These are phyloP conservation scores for Luffa aegyptiaca DNA, from an alignment of 306 rosid genomes.

Conservation along the genomic window DNA sequence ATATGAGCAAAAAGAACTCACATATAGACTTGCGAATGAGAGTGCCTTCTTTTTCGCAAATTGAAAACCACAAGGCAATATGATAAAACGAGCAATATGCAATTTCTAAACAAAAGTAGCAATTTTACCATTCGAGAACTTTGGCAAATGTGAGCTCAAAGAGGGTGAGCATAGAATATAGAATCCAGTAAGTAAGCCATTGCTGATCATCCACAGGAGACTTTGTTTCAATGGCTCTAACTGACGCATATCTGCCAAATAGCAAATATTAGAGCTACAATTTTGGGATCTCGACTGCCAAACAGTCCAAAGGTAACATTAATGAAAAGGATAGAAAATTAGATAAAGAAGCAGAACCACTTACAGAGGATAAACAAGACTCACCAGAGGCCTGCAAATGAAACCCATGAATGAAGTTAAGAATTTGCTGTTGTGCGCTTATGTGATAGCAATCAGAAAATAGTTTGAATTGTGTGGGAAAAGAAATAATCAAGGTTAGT, in stretches of 20 bases:
- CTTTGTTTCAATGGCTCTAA: conserved; percentile 86
- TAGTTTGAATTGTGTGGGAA: neutral
- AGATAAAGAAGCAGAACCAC: conserved; percentile 18
- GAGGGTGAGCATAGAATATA: conserved; percentile 84
- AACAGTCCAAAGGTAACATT: neutral
- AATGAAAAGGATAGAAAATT: neutral
- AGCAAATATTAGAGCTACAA: conserved; percentile 14
- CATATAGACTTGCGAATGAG: no score
- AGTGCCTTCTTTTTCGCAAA: neutral
- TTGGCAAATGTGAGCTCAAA: conserved; percentile 85
- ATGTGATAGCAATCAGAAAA: neutral
- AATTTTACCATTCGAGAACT: conserved; percentile 66
- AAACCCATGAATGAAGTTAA: conserved; percentile 18
- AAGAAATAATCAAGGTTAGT: neutral
- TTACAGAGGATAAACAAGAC: conserved; percentile 96
- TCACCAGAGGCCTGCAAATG: conserved; percentile 78
- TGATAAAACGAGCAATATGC: neutral
- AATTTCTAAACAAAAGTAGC: conserved; percentile 1
- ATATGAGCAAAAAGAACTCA: neutral
- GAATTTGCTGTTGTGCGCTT: conserved; percentile 1
- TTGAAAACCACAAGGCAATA: neutral
- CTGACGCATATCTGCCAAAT: conserved; percentile 65
- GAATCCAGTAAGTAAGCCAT: conserved; percentile 98
- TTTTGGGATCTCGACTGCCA: neutral
- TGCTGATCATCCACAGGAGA: conserved; percentile 84